Evolutionary conservation across 805 yeast species (phyloP).

Genomic region (Cyberlindnera nakhonratchasimensis): DNA sequence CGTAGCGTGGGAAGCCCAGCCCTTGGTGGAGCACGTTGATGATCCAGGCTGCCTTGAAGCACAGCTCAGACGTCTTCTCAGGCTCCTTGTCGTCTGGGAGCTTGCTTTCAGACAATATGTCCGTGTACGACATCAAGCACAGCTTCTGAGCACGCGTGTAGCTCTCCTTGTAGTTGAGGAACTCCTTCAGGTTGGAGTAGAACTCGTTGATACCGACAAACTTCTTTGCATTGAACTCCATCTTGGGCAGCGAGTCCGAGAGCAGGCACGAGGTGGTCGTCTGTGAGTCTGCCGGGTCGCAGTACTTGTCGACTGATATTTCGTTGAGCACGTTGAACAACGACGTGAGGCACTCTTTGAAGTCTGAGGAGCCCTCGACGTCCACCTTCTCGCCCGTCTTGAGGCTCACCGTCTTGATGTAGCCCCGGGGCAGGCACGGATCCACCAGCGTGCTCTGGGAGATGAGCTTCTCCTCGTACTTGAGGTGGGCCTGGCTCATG

Average conservation of each 20-base stretch:
- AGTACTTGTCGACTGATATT: conserved; percentile 22
- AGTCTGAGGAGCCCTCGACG: conserved; percentile 52
- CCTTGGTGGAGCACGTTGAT: conserved; percentile 56
- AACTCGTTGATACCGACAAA: conserved; percentile 67
- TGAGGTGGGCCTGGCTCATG: conserved; percentile 49
- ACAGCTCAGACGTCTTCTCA: conserved; percentile 48
- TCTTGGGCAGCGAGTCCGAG: conserved; percentile 50
- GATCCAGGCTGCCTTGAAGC: conserved; percentile 62
- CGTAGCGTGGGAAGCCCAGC: conserved; percentile 53
- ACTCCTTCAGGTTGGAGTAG: conserved; percentile 56
- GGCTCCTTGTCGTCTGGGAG: conserved; percentile 30
- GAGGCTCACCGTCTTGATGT: conserved; percentile 20
- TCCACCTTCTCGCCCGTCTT: conserved; percentile 17
- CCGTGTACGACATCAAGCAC: conserved; percentile 35
- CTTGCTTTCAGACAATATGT: conserved; percentile 13
- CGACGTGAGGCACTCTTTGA: conserved; percentile 41
- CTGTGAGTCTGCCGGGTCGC: conserved; percentile 20
- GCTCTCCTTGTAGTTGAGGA: conserved; percentile 38
- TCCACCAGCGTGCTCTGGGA: conserved; percentile 32
- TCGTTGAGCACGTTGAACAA: conserved; percentile 43
- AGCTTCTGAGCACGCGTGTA: conserved; percentile 41
- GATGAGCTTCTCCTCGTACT: conserved; percentile 39
- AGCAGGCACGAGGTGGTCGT: conserved; percentile 44
- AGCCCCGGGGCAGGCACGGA: conserved; percentile 57
- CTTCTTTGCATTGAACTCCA: conserved; percentile 52